A percentile compares a stretch with the other conserved stretches of the same genome.
phyloP scores from a whole-genome alignment of 352 stramenopile genomes.

The Phytophthora chlamydospora region DNA sequence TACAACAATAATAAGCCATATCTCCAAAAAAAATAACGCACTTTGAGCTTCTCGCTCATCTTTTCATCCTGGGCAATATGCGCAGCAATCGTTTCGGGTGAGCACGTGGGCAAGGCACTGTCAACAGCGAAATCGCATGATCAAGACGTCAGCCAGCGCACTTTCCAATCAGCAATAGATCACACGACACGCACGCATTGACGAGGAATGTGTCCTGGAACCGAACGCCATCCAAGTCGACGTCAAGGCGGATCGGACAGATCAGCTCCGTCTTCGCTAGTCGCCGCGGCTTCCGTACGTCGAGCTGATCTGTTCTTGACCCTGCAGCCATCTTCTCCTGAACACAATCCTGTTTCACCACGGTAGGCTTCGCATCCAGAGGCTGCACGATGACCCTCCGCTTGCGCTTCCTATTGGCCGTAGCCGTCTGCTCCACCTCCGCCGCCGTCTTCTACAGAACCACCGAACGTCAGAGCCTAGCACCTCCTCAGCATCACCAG shows the following conservation, averaged over 20 bases:
- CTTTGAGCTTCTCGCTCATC: slow-evolving; percentile 53
- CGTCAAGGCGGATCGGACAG: slow-evolving; percentile 77
- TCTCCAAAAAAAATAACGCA: slow-evolving; percentile 12
- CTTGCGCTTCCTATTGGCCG: slow-evolving; percentile 64
- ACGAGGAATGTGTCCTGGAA: slow-evolving; percentile 83
- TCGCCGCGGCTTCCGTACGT: slow-evolving; percentile 22
- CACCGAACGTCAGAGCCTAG: not conserved
- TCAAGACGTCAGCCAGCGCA: not conserved
- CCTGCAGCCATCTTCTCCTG: slow-evolving; percentile 12
- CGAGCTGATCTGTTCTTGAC: slow-evolving; percentile 22
- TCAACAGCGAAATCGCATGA: not conserved
- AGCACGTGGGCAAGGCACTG: slow-evolving; percentile 38
- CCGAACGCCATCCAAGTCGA: slow-evolving; percentile 73
- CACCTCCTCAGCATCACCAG: not conserved
- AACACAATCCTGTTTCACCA: slow-evolving; percentile 1
- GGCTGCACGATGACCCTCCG: slow-evolving; percentile 54
- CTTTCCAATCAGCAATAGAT: not conserved
- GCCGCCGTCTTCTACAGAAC: slow-evolving; percentile 25
- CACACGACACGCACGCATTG: slow-evolving; percentile 50
- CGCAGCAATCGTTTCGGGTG: slow-evolving; percentile 59
- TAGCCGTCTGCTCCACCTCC: slow-evolving; percentile 16
- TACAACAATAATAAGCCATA: not conserved
- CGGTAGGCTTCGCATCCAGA: slow-evolving; percentile 25
- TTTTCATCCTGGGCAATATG: slow-evolving; percentile 71
- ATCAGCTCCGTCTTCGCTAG: slow-evolving; percentile 49